Conservation (phyloP, 129 eudicot genomes). For the Artemisia annua region DNA sequence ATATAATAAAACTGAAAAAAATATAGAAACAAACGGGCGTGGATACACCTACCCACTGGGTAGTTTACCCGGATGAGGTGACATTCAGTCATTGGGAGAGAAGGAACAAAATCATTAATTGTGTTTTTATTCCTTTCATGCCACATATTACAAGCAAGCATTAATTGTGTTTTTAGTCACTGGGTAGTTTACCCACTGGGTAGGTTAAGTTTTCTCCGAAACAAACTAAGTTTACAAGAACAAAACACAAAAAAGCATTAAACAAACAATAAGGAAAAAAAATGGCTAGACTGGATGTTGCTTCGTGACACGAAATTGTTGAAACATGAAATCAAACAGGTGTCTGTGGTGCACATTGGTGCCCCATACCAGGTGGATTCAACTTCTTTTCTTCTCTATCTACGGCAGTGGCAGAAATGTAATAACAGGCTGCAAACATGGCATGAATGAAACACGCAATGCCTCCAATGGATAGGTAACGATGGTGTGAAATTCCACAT, state of each 20-base stretch:
- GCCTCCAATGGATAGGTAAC: conserved; percentile 68
- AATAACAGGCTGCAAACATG: conserved; percentile 65
- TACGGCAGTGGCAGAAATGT: conserved; percentile 59
- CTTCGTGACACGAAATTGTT: background rate
- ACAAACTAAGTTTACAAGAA: background rate
- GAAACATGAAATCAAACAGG: conserved; percentile 23
- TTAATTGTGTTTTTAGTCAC: too few species aligned
- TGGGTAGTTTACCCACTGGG: too few species aligned
- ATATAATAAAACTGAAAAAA: background rate
- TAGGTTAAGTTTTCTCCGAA: too few species aligned
- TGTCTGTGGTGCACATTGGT: conserved; percentile 18
- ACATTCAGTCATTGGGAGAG: too few species aligned
- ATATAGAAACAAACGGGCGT: background rate
- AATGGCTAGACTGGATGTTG: background rate
- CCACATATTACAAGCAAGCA: too few species aligned
- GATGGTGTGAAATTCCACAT: conserved; percentile 71
- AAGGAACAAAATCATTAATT: too few species aligned
- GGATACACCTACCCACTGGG: too few species aligned
- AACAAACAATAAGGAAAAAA: background rate
- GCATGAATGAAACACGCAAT: conserved; percentile 75
- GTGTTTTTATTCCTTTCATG: too few species aligned
- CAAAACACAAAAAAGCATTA: background rate
- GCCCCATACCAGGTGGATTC: conserved; percentile 32
- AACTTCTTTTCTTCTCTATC: conserved; percentile 43
- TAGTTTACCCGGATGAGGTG: too few species aligned